Conservation (phyloP, 2,329 filamentous ascomycete genomes). For the Elsinoe perseae region DNA sequence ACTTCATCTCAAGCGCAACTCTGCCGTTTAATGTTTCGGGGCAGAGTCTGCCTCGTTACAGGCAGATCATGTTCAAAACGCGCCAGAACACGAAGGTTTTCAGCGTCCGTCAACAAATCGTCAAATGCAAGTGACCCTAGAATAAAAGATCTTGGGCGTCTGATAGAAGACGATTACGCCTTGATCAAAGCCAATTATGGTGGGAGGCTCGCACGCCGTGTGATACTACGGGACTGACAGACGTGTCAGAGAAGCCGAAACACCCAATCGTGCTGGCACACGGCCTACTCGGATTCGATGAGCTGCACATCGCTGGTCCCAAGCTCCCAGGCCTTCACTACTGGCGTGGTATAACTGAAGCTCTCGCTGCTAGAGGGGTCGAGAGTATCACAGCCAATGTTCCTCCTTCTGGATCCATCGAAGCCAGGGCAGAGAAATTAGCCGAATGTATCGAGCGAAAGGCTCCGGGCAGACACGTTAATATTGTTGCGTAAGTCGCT, state of each 20-base stretch:
- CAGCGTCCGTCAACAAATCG: neutral
- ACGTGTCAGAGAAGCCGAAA: slow-evolving; percentile 37
- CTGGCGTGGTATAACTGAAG: slow-evolving; percentile 57
- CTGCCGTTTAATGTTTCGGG: neutral
- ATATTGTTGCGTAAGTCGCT: slow-evolving; percentile 53
- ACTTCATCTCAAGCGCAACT: too few species aligned
- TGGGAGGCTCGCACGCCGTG: slow-evolving; percentile 23
- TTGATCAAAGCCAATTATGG: slow-evolving; percentile 51
- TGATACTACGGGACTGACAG: slow-evolving; percentile 3
- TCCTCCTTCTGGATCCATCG: slow-evolving; percentile 52
- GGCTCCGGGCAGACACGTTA: slow-evolving; percentile 51
- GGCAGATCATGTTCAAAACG: neutral
- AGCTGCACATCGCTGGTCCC: slow-evolving; percentile 46
- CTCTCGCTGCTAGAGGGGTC: slow-evolving; percentile 47
- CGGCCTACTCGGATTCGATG: slow-evolving; percentile 59
- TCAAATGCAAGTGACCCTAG: neutral
- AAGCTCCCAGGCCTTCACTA: slow-evolving; percentile 53
- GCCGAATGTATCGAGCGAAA: slow-evolving; percentile 46
- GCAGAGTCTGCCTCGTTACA: neutral
- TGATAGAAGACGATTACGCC: slow-evolving; percentile 56
- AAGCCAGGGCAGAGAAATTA: slow-evolving; percentile 48
- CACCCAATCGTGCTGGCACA: slow-evolving; percentile 56
- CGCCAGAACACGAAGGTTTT: neutral
- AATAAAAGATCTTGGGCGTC: slow-evolving; percentile 9
- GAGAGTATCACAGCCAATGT: slow-evolving; percentile 56